Evolutionary conservation across 2,329 filamentous ascomycete genomes (phyloP).

Genomic region (Colletotrichum brevisporum): DNA sequence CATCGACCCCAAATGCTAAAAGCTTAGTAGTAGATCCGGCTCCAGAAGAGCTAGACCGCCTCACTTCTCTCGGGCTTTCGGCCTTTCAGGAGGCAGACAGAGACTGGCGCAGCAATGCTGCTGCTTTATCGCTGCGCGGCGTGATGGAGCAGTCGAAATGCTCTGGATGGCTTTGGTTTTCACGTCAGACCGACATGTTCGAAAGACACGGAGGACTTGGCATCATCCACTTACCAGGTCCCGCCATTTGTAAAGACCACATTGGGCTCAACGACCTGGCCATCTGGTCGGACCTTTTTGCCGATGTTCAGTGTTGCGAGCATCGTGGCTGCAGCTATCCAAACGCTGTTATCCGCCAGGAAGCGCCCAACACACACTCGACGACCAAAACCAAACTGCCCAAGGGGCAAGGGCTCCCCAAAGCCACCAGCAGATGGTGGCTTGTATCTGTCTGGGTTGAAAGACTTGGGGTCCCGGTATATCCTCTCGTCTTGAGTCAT

Average conservation of each 20-base stretch:
- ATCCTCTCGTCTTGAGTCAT: conserved; percentile 58
- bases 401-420: conserved; percentile 61
- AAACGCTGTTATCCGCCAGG: conserved; percentile 53
- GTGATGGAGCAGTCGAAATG: conserved; percentile 48
- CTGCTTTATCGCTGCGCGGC: conserved; percentile 29
- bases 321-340: conserved; percentile 54
- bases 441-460: conserved; percentile 63
- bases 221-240: conserved; percentile 33
- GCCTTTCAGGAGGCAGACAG: conserved; percentile 17
- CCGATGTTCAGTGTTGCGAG: conserved; percentile 48
- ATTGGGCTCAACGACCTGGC: conserved; percentile 43
- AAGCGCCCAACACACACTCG: conserved; percentile 51
- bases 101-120: conserved; percentile 26
- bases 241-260: conserved; percentile 39
- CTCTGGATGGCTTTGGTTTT: conserved; percentile 47
- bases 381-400: conserved; percentile 54
- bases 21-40: conserved; percentile 28
- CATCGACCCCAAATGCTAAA: conserved; percentile 30
- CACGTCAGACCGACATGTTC: conserved; percentile 18
- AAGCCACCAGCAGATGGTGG: conserved; percentile 39
- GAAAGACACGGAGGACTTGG: background rate
- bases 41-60: conserved; percentile 16
- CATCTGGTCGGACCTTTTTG: conserved; percentile 50
- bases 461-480: conserved; percentile 58
- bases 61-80: conserved; percentile 17